phyloP scores from a whole-genome alignment of 2,329 filamentous ascomycete genomes.

The Sporothrix inflata region DNA sequence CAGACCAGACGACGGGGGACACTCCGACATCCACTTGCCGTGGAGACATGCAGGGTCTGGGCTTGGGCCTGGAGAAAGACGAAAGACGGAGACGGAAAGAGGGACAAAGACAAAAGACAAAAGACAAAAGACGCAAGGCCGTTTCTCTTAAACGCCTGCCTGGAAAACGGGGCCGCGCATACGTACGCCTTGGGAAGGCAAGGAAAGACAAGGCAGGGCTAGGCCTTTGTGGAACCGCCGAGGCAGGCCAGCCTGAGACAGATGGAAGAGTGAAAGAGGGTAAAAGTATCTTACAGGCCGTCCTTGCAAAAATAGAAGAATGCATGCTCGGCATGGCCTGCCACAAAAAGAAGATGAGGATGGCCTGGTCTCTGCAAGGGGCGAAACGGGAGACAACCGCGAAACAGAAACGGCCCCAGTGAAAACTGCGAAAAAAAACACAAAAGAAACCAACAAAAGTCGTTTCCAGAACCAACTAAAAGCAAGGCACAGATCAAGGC shows the following conservation, averaged over 20 bases:
- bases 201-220: not conserved
- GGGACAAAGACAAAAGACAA: not conserved
- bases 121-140: not conserved
- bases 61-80: not conserved
- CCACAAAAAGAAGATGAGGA: not conserved
- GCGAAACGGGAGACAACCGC: not conserved
- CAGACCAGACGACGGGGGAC: too few relatives aligned
- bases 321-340: too few relatives aligned
- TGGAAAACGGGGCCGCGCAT: constrained; percentile 1
- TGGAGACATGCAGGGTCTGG: too few relatives aligned
- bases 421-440: too few relatives aligned
- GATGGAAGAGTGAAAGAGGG: not conserved
- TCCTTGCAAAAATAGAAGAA: not conserved
- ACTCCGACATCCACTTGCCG: too few relatives aligned
- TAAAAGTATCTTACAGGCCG: too few relatives aligned
- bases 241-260: not conserved
- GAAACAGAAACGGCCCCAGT: not conserved
- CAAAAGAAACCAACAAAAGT: not conserved
- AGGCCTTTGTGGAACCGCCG: constrained; percentile 16
- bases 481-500: not conserved
- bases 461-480: not conserved
- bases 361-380: not conserved
- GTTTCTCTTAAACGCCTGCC: constrained; percentile 20
- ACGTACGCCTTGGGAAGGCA: constrained; percentile 5
- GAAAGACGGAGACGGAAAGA: not conserved